Conservation (phyloP, 2,329 filamentous ascomycete species). For the Beauveria varroae region DNA sequence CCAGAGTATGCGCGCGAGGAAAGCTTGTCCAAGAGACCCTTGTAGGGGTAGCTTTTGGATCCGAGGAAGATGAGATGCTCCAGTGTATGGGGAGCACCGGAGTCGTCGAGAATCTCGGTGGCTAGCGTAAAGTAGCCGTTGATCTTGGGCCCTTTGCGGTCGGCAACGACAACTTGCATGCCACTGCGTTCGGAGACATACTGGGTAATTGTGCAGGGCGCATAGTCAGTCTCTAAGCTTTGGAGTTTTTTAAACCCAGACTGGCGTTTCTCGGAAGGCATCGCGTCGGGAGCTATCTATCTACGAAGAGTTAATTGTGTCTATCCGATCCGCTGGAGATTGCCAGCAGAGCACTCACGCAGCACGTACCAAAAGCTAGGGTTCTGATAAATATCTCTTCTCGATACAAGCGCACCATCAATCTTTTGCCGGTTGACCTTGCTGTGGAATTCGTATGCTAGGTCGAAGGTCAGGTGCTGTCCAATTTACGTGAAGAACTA, state of each 20-base stretch:
- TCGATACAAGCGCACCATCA: background rate
- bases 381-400: background rate
- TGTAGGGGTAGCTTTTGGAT: conserved; percentile 88
- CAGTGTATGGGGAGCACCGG: conserved; percentile 81
- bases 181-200: conserved; percentile 94
- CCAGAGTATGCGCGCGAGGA: conserved; percentile 87
- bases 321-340: background rate
- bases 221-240: conserved; percentile 83
- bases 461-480: background rate
- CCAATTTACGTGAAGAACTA: background rate
- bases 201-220: conserved; percentile 79
- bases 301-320: background rate
- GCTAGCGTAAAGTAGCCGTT: conserved; percentile 92
- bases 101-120: conserved; percentile 96
- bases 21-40: conserved; percentile 89
- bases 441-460: background rate
- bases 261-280: conserved; percentile 44
- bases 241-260: conserved; percentile 75
- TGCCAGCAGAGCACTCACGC: background rate
- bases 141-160: conserved; percentile 90
- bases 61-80: conserved; percentile 84
- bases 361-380: background rate
- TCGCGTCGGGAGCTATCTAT: conserved; percentile 28
- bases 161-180: conserved; percentile 87
- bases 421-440: background rate